Evolutionary conservation across 805 yeast species (phyloP), one percentile per base, ranked within the genome.

Genomic region (Candida nonsorbophila): DNA sequence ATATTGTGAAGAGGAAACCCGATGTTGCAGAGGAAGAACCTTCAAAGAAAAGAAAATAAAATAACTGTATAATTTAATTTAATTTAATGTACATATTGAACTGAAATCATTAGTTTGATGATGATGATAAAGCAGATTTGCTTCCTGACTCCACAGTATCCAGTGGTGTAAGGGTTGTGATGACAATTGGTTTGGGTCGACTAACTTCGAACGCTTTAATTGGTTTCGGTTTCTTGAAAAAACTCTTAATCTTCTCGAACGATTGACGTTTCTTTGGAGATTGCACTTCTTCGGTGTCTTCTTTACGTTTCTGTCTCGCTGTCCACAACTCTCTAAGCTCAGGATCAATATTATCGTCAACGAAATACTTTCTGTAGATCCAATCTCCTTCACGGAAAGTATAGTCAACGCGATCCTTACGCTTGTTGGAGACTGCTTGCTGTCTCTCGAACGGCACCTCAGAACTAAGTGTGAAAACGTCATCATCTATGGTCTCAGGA

Each of bases 361-460:
- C 44, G 25, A 59, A 55, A 37, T 53, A 62, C 26, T 63, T 63
- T 24, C 60, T 55, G 42, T 58, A 69, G 34, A 74, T 73, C 18
- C 62, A 40, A 45, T 78, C 84, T 1, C 74, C 78, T 44, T 78
- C 84, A 34, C 84, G 56, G 2, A 70, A 69, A 0, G 79, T 69
- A 48, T 77, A 77, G 45, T 78, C 79, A 7, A 53, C 65, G 12
- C 40, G 33, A 19, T 38, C 44, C 25, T 41, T 49, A 19, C 55
- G 27, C 11, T 25, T 22, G 22, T 25, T 27, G 10, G 44, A 46
- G 16, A 20, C 25, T 15, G 34, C 33, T 31, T 49, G 53, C 28
- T 43, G 46, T 19, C 35, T 34, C 7, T 34, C 30, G 24, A 44
- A 47, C 7, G 51, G n/a, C n/a, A n/a, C n/a, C n/a, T n/a, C n/a